Evolutionary conservation across 192 early-diverging fungal species (phyloP), one percentile per base, ranked within the genome.

Genomic region (Diversispora epigaea): DNA sequence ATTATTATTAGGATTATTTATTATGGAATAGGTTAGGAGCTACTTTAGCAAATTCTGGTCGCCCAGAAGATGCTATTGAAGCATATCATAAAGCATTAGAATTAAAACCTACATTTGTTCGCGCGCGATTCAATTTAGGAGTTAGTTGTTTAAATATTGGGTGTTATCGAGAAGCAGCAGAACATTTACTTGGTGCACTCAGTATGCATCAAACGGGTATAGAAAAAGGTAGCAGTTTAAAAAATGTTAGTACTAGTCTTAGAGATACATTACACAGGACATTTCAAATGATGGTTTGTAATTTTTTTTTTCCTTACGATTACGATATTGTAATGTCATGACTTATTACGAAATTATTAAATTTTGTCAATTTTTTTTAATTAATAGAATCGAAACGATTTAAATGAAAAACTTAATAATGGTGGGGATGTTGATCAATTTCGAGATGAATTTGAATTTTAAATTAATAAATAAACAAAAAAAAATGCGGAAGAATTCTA

Each of bases 21-120:
- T 81, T 98, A 66, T 99, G 95, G 95, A 98, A 98, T 84, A 92
- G 93, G 55, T 84, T 99, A 47, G 98, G 98, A 5, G 98, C 98
- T 11, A 99, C 97, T 8, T 84, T 96, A 41, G 98, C 98, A 40
- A 98, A 99, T 79, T 84, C 89, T 3, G 86, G 89, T 14, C 78
- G 89, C 49, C 86, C 91, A 47, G 84, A 86, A 46, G 86, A 89
- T 63, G 97, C 97, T 11, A 93, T 98, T 32, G 93, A 95, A 7
- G 95, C 97, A 12, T 99, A 99, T 77, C 94, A 93, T 78, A 88
- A 92, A 25, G 98, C 98, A 5, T 83, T 99, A 39, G 89, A 95
- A 74, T 84, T 99, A 56, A 96, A 97, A 72, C 97, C 98, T 4
- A 89, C 89, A 21, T 99, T 93, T 86, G 92, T 99, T 15, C 91